phyloP scores from a whole-genome alignment of 495 filamentous ascomycete genomes.

The Neurospora terricola region DNA sequence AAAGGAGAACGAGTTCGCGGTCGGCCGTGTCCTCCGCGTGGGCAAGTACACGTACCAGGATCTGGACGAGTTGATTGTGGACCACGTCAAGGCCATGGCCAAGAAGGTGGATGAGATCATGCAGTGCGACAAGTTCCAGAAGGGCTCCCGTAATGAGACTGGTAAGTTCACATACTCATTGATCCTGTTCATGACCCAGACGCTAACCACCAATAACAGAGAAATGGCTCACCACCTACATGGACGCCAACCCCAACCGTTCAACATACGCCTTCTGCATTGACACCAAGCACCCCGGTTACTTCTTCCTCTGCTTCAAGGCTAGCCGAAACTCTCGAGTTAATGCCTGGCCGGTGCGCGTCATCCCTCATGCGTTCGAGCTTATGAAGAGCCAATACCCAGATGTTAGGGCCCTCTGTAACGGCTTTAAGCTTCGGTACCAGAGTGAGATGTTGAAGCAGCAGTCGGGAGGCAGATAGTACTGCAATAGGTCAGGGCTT shows the following conservation, averaged over 20 bases:
- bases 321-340: constrained; percentile 62
- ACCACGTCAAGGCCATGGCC: constrained; percentile 94
- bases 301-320: constrained; percentile 94
- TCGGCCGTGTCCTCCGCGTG: constrained; percentile 74
- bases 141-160: constrained; percentile 65
- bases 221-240: constrained; percentile 90
- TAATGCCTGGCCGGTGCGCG: constrained; percentile 77
- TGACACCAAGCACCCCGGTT: constrained; percentile 83
- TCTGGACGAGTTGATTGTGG: constrained; percentile 94
- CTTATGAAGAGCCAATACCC: constrained; percentile 79
- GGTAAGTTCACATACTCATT: constrained; percentile 48
- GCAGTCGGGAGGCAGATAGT: constrained; percentile 27
- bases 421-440: constrained; percentile 58
- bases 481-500: not conserved
- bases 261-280: constrained; percentile 92
- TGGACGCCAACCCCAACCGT: constrained; percentile 88
- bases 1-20: constrained; percentile 92
- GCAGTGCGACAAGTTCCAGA: constrained; percentile 82
- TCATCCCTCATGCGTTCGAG: constrained; percentile 81
- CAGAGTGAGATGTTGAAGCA: constrained; percentile 37
- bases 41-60: constrained; percentile 85
- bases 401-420: constrained; percentile 87
- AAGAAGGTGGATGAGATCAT: constrained; percentile 96
- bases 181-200: not conserved
- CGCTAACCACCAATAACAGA: constrained; percentile 47